Conservation (phyloP, 306 rosid species). For the Glycyrrhiza uralensis region DNA sequence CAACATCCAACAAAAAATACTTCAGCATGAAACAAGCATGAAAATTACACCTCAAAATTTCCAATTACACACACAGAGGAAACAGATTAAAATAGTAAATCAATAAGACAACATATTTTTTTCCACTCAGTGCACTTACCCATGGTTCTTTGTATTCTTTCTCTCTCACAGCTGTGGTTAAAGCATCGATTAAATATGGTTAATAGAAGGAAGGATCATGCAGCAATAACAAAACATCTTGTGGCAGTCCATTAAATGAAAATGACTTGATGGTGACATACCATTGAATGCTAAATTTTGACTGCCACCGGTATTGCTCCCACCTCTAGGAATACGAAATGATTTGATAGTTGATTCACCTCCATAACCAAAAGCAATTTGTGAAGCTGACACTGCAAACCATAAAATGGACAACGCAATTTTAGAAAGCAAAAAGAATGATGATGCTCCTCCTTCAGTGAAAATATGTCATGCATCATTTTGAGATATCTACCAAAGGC, state of each 20-base stretch:
- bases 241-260: conserved; percentile 16
- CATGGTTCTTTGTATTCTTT: conserved; percentile 81
- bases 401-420: conserved; percentile 1
- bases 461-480: background rate
- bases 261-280: conserved; percentile 29
- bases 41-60: conserved; percentile 2
- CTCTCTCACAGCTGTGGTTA: conserved; percentile 26
- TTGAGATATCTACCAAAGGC: background rate
- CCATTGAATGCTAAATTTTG: conserved; percentile 44
- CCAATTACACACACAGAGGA: background rate
- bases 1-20: conserved; percentile 29
- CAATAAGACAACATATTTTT: background rate
- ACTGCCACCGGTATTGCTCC: background rate
- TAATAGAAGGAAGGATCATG: conserved; percentile 8
- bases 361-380: conserved; percentile 76
- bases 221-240: conserved; percentile 10
- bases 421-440: conserved; percentile 1
- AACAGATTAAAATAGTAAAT: background rate
- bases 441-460: background rate
- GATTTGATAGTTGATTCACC: conserved; percentile 52
- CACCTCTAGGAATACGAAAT: conserved; percentile 40
- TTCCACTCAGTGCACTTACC: conserved; percentile 44
- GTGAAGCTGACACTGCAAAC: conserved; percentile 57
- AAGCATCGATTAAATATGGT: conserved; percentile 30
- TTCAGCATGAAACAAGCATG: conserved; percentile 20